These are phyloP conservation scores for Globisporangium heterothallicum DNA, from an alignment of 352 stramenopile genomes.

Conservation along the genomic window DNA sequence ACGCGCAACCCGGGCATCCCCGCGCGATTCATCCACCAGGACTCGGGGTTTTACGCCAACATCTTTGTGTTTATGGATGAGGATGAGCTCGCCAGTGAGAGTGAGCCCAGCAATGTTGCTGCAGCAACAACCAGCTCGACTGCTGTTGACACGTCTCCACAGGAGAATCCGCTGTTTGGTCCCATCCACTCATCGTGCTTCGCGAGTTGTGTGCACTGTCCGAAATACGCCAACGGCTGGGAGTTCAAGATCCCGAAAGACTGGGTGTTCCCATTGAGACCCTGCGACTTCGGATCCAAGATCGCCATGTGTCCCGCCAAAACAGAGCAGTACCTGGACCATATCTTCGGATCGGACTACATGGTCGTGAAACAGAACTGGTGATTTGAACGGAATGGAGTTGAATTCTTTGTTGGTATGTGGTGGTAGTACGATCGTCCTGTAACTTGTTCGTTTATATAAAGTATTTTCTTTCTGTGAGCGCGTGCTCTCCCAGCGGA, in stretches of 20 bases:
- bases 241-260: constrained; percentile 19
- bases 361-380: constrained; percentile 10
- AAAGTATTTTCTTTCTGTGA: neutral
- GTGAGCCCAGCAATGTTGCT: neutral
- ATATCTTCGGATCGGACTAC: constrained; percentile 19
- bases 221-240: neutral
- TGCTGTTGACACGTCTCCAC: neutral
- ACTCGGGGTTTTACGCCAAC: constrained; percentile 22
- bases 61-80: constrained; percentile 26
- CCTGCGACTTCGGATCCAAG: constrained; percentile 16
- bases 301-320: constrained; percentile 15
- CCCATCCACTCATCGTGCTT: constrained; percentile 16
- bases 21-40: constrained; percentile 17
- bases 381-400: too few species aligned
- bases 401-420: too few species aligned
- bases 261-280: constrained; percentile 26
- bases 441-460: neutral
- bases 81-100: neutral
- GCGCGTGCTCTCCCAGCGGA: too few species aligned
- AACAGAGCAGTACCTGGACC: constrained; percentile 16
- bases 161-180: constrained; percentile 3
- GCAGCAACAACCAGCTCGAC: neutral
- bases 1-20: constrained; percentile 17
- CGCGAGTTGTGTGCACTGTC: constrained; percentile 18
- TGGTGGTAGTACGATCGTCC: too few species aligned